Evolutionary conservation across 345 rosid species (phyloP).

Genomic region (Mercurialis annua): DNA sequence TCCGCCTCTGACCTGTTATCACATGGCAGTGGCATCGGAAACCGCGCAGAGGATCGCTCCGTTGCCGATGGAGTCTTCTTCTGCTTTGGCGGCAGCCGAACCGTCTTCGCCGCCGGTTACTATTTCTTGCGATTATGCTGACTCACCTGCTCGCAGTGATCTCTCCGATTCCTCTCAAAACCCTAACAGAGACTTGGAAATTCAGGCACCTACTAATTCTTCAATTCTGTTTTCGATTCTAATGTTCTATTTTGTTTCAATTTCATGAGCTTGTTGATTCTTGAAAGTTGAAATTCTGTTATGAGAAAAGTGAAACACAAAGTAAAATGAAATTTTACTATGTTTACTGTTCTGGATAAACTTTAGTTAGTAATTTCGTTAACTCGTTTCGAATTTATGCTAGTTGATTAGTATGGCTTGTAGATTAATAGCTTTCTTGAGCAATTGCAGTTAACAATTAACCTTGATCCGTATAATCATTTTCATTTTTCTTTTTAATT

Average conservation of each 20-base stretch:
- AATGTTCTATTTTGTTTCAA: background rate
- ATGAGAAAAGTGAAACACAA: no score
- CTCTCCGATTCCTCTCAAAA: conserved; percentile 43
- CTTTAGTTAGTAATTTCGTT: no score
- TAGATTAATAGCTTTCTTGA: background rate
- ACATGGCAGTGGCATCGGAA: conserved; percentile 50
- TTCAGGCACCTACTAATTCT: conserved; percentile 39
- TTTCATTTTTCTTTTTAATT: no score
- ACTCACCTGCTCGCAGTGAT: conserved; percentile 53
- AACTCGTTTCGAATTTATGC: no score
- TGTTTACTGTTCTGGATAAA: no score
- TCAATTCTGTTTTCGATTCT: background rate
- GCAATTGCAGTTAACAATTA: background rate
- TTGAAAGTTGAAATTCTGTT: no score
- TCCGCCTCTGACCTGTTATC: conserved; percentile 16
- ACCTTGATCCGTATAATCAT: background rate
- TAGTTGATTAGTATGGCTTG: background rate
- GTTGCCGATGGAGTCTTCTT: conserved; percentile 34
- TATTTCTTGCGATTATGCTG: conserved; percentile 30
- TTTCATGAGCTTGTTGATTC: no score
- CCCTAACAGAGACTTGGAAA: conserved; percentile 45
- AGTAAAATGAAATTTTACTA: no score
- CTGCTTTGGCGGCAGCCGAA: conserved; percentile 39
- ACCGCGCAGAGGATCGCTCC: conserved; percentile 35
- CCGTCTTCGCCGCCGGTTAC: conserved; percentile 35